Evolutionary conservation across 371 early-diverging fungal genomes (phyloP), one percentile per base, ranked within the genome.

Genomic region (Mortierella sp.): DNA sequence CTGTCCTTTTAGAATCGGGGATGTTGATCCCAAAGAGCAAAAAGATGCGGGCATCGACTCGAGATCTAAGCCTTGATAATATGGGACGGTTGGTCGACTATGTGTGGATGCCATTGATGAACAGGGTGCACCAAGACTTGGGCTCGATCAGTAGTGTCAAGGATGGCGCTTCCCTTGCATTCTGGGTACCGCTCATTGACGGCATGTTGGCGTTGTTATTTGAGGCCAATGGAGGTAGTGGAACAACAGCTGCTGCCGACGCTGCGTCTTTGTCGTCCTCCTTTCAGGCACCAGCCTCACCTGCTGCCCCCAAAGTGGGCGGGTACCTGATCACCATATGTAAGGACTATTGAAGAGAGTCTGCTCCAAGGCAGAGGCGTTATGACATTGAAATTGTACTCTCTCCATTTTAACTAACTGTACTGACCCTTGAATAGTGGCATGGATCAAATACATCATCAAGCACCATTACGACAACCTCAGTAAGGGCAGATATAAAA

Each of bases 61-160:
- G 72, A 26, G 79, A 77, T 48, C 44, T 77, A 60, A 77, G 56
- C 23, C 70, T 77, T 18, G 62, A 65, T 18, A 68, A 48, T 43
- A 44, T 66, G 25, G 72, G 66, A 0, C 29, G 72, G 18, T 53
- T 77, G 59, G 79, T 77, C 7, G 69, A 69, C 11, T 25, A 53
- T 16, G 68, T 72, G 26, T 77, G 79, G 79, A 72, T 77, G 72
- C 79, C 79, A 1, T 21, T 77, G 50, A 62, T 77, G 72, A 68
- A 51, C 19, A 64, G 61, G n/a, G 21, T 77, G 45, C 60, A 65
- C 28, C 16, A 26, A 6, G 72, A 72, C n/a, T 51, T 77, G 4
- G 30, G 51, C 21, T 58, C 47, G 5, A 66, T 63, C 7, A 59
- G 64, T 19, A 77, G 66, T 30, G 62, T 15, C 25, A 64, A 61